phyloP scores from a whole-genome alignment of 768 basidiomycete genomes.

The Lentinula guzmanii region DNA sequence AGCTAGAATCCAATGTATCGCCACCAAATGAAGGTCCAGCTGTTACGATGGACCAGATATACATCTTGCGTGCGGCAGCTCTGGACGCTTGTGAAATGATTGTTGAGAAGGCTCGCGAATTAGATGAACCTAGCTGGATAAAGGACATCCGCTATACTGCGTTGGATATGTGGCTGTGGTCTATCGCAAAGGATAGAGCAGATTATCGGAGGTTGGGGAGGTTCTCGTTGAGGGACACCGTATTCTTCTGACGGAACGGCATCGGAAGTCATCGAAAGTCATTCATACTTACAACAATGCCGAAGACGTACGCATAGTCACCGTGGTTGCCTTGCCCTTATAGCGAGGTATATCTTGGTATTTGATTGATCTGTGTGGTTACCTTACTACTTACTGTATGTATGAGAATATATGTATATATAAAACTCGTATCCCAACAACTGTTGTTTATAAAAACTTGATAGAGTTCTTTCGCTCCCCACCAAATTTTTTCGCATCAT shows the following conservation, averaged over 20 bases:
- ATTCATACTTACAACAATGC: neutral
- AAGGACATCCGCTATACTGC: constrained; percentile 51
- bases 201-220: constrained; percentile 65
- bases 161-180: constrained; percentile 79
- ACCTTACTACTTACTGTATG: neutral
- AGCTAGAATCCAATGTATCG: constrained; percentile 10
- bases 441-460: neutral
- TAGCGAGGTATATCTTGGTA: neutral
- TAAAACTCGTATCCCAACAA: neutral
- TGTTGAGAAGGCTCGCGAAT: constrained; percentile 41
- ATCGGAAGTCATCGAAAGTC: neutral
- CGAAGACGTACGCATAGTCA: neutral
- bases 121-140: constrained; percentile 41
- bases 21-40: constrained; percentile 39
- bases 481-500: neutral
- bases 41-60: constrained; percentile 57
- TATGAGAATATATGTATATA: neutral
- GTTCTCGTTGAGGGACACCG: constrained; percentile 60
- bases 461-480: neutral
- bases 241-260: constrained; percentile 51
- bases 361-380: neutral
- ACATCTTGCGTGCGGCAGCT: constrained; percentile 70
- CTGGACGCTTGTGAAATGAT: constrained; percentile 76
- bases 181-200: constrained; percentile 68
- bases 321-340: neutral